Percentiles rank a stretch among this genome's conserved stretches.
Evolutionary conservation across 192 early-diverging fungal species (phyloP).

Genomic region (Jimgerdemannia flammicorona): DNA sequence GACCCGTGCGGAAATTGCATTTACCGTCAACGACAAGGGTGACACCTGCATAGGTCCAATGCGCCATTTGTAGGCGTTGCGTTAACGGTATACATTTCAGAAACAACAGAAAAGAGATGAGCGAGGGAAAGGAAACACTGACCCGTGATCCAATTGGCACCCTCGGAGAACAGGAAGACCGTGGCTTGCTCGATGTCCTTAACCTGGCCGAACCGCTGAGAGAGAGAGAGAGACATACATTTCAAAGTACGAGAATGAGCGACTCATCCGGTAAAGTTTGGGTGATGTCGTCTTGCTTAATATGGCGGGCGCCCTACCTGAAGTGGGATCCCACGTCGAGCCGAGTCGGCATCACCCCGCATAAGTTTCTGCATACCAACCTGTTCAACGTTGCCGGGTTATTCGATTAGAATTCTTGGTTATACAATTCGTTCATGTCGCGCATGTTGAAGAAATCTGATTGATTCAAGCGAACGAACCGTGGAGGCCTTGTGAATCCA

Average conservation of each 20-base stretch:
- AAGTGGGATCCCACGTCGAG: slow-evolving; percentile 10
- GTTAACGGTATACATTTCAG: no score
- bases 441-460: no score
- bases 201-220: slow-evolving; percentile 40
- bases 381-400: not conserved
- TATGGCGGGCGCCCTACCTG: slow-evolving; percentile 1
- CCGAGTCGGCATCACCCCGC: not conserved
- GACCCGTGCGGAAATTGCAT: not conserved
- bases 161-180: slow-evolving; percentile 61
- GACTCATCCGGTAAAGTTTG: not conserved
- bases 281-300: not conserved
- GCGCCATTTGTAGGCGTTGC: no score
- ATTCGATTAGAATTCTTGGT: no score
- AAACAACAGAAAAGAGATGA: no score
- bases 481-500: not conserved
- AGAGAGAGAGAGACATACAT: not conserved
- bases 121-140: not conserved
- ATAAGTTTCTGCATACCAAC: not conserved
- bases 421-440: no score
- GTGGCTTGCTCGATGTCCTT: slow-evolving; percentile 70
- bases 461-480: not conserved
- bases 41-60: not conserved
- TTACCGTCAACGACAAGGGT: slow-evolving; percentile 34
- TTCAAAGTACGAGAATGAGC: no score
- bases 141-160: slow-evolving; percentile 57